Evolutionary conservation across 495 filamentous ascomycete genomes (phyloP).

Genomic region (Trichoderma gamsii): DNA sequence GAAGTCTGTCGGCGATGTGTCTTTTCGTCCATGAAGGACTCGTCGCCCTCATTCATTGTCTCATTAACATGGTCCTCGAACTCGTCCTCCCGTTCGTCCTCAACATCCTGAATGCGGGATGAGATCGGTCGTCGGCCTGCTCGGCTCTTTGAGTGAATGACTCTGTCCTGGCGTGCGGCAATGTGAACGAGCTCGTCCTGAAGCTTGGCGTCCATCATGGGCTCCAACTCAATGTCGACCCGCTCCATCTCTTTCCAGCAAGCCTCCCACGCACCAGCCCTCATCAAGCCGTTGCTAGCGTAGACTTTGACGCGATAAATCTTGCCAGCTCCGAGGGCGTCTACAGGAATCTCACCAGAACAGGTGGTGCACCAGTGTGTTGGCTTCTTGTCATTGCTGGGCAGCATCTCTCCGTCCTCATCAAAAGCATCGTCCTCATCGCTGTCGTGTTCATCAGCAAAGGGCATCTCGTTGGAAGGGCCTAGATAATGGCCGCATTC

Average conservation of each 20-base stretch:
- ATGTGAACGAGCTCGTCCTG: conserved; percentile 42
- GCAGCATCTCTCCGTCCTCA: conserved; percentile 23
- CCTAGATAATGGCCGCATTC: conserved; percentile 74
- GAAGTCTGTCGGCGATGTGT: background rate
- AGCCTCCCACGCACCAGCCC: conserved; percentile 82
- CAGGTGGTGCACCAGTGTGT: conserved; percentile 58
- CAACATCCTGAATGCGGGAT: background rate
- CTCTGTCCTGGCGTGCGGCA: conserved; percentile 21
- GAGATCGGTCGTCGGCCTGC: background rate
- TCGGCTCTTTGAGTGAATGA: conserved; percentile 7
- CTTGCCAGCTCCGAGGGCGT: conserved; percentile 39
- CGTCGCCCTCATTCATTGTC: background rate
- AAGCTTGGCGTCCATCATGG: conserved; percentile 42
- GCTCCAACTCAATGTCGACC: conserved; percentile 85
- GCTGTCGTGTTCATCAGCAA: conserved; percentile 41
- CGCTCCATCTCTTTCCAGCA: conserved; percentile 97
- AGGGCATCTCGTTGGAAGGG: conserved; percentile 34
- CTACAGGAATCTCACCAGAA: conserved; percentile 44
- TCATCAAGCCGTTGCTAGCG: conserved; percentile 90
- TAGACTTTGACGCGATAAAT: conserved; percentile 85
- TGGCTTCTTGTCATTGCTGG: conserved; percentile 31
- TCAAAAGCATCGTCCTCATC: conserved; percentile 37
- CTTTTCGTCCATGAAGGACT: background rate
- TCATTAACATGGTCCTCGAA: background rate
- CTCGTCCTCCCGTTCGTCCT: background rate